Conservation (phyloP, 345 rosid species). For the Mangifera indica region DNA sequence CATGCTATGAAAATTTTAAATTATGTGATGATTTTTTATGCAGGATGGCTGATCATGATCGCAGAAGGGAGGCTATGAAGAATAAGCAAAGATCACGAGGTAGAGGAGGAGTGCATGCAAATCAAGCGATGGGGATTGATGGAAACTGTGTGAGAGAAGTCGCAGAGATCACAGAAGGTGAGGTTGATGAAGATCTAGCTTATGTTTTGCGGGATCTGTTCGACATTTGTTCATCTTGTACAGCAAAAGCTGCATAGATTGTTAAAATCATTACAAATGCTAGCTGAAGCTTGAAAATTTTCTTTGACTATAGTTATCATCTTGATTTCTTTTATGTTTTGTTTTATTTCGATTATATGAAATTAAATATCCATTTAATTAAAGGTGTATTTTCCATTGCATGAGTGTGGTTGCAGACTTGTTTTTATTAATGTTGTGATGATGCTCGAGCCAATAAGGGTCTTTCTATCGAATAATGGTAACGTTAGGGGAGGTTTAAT, state of each 20-base stretch:
- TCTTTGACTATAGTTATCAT: not conserved
- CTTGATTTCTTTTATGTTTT: not conserved
- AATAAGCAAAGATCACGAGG: slow-evolving; percentile 27
- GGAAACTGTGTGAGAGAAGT: slow-evolving; percentile 20
- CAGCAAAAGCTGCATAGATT: slow-evolving; percentile 48
- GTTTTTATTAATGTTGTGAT: no score
- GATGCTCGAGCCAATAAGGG: no score
- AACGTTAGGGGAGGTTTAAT: not conserved
- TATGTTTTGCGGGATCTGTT: slow-evolving; percentile 36
- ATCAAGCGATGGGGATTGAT: slow-evolving; percentile 29
- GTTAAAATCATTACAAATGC: not conserved
- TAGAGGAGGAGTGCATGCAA: slow-evolving; percentile 15
- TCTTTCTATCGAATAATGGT: not conserved
- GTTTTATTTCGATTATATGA: no score
- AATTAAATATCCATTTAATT: no score
- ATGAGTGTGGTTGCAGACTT: no score
- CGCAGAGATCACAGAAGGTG: slow-evolving; percentile 21
- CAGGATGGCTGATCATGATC: slow-evolving; percentile 61
- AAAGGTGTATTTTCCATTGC: no score
- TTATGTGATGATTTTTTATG: not conserved
- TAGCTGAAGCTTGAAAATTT: no score
- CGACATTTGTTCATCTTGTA: slow-evolving; percentile 23
- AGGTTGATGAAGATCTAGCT: slow-evolving; percentile 36
- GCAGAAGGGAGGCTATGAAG: slow-evolving; percentile 46
- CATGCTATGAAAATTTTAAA: not conserved